Percentiles rank a stretch among this genome's conserved stretches.
Evolutionary conservation across 2,329 filamentous ascomycete species (phyloP).

Genomic region (Verticillium dahliae): DNA sequence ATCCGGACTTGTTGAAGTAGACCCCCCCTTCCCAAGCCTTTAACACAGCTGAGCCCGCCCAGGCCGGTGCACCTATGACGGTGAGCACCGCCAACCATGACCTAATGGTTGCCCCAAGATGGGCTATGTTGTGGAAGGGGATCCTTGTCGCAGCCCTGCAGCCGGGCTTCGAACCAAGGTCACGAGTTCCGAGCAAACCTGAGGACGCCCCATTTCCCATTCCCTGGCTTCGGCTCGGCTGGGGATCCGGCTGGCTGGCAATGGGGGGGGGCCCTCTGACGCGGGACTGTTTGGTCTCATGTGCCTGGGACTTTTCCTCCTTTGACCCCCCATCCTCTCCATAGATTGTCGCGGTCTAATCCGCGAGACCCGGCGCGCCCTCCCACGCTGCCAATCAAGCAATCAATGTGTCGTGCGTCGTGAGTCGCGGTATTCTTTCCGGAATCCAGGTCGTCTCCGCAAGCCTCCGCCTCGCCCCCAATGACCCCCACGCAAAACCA

Average conservation of each 20-base stretch:
- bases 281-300: background rate
- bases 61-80: no score
- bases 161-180: background rate
- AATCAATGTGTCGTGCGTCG: background rate
- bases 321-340: background rate
- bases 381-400: background rate
- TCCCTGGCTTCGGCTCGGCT: constrained; percentile 2
- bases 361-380: background rate
- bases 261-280: background rate
- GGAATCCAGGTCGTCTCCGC: background rate
- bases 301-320: background rate
- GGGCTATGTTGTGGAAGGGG: background rate
- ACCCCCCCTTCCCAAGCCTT: background rate
- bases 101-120: background rate
- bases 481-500: background rate
- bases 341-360: background rate
- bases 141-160: background rate
- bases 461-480: background rate
- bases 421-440: background rate
- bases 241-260: constrained; percentile 1
- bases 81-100: background rate
- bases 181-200: background rate
- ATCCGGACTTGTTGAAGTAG: background rate
- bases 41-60: background rate
- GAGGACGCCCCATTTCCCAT: background rate